These are phyloP conservation scores for Actinidia chinensis DNA, from an alignment of 179 eudicot species.

Conservation along the genomic window DNA sequence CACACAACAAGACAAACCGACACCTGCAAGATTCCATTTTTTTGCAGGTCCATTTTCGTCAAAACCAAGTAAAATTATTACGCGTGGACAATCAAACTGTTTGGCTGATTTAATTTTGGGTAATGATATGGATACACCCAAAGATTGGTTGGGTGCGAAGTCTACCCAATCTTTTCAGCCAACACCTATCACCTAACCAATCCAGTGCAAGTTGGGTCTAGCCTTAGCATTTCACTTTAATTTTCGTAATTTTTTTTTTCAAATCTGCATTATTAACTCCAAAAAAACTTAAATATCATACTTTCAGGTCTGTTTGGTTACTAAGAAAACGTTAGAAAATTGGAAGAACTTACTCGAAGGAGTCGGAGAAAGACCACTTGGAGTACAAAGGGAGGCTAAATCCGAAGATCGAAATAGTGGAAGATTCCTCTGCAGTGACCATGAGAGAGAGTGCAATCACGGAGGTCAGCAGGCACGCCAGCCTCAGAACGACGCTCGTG, in stretches of 20 bases:
- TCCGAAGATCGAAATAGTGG: slow-evolving; percentile 61
- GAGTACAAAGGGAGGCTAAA: slow-evolving; percentile 71
- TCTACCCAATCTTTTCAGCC: too few species aligned
- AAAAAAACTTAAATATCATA: not conserved
- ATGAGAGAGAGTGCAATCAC: slow-evolving; percentile 47
- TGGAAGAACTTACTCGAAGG: slow-evolving; percentile 60
- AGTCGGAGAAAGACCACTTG: slow-evolving; percentile 84
- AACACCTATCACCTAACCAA: too few species aligned
- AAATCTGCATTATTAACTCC: not conserved
- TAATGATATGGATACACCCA: too few species aligned
- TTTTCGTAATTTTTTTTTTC: too few species aligned
- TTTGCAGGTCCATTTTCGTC: not conserved
- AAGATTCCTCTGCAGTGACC: slow-evolving; percentile 63
- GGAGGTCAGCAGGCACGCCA: slow-evolving; percentile 47
- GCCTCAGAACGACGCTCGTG: slow-evolving; percentile 42
- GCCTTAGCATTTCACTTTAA: too few species aligned
- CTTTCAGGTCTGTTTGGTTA: not conserved
- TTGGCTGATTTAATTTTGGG: too few species aligned
- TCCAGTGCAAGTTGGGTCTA: too few species aligned
- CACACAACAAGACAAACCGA: not conserved
- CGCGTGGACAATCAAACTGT: not conserved
- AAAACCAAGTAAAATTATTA: not conserved
- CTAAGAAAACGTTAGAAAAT: not conserved
- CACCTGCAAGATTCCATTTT: not conserved
- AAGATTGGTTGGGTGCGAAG: too few species aligned